A percentile compares a stretch with the other conserved stretches of the same genome.
Evolutionary conservation across 805 yeast genomes (phyloP).

Genomic region (Teunomyces funiuensis): DNA sequence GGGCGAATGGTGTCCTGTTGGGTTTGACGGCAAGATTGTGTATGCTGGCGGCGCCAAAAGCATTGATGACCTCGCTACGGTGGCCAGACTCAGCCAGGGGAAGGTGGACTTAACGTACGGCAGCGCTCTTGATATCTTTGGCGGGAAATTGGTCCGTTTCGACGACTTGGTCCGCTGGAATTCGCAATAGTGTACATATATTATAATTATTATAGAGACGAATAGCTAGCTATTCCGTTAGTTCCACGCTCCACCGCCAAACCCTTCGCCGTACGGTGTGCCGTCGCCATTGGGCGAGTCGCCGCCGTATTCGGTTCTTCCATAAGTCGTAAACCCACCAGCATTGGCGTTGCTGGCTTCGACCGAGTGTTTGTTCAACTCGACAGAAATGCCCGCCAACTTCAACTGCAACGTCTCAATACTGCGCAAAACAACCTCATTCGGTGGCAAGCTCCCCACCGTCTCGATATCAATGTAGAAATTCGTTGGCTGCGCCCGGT

Average conservation of each 20-base stretch:
- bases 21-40: conserved; percentile 66
- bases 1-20: conserved; percentile 70
- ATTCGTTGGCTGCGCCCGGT: conserved; percentile 73
- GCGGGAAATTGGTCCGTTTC: conserved; percentile 79
- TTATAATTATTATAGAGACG: no score
- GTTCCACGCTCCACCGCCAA: conserved; percentile 14
- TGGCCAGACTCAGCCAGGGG: conserved; percentile 67
- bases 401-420: conserved; percentile 84
- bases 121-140: conserved; percentile 90
- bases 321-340: conserved; percentile 50
- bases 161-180: conserved; percentile 80
- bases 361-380: conserved; percentile 50
- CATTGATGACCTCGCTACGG: conserved; percentile 65
- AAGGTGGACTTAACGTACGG: conserved; percentile 92
- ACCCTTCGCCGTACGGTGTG: conserved; percentile 17
- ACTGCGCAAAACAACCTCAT: conserved; percentile 84
- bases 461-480: conserved; percentile 92
- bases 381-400: conserved; percentile 81
- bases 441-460: conserved; percentile 83
- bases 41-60: conserved; percentile 97
- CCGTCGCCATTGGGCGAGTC: conserved; percentile 35
- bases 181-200: conserved; percentile 6
- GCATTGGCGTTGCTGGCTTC: conserved; percentile 43
- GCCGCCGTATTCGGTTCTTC: conserved; percentile 28
- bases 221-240: conserved; percentile 2